Evolutionary conservation across 164 flowering plant species (phyloP).

Genomic region (Cinnamomum micranthum): DNA sequence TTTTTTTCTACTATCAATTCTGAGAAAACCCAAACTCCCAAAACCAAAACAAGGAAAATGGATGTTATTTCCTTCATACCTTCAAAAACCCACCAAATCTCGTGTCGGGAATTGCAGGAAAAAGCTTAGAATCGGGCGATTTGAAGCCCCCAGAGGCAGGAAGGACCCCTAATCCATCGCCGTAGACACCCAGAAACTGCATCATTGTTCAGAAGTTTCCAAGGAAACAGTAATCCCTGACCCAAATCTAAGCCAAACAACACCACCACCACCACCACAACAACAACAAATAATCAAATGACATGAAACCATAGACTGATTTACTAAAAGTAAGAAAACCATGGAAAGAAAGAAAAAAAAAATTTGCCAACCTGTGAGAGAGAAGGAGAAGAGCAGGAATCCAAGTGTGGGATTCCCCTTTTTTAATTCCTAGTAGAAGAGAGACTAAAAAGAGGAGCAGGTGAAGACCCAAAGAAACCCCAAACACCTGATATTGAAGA

Average conservation of each 20-base stretch:
- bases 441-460: too few relatives aligned
- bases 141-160: constrained; percentile 29
- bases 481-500: too few relatives aligned
- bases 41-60: not conserved
- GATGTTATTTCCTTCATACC: constrained; percentile 13
- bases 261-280: not conserved
- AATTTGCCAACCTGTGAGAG: not conserved
- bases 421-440: too few relatives aligned
- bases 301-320: not conserved
- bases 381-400: too few relatives aligned
- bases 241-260: not conserved
- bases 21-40: not conserved
- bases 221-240: not conserved
- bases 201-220: constrained; percentile 10
- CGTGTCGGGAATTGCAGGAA: constrained; percentile 18
- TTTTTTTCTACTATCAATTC: not conserved
- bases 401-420: not conserved
- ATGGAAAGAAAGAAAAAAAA: too few relatives aligned
- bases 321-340: not conserved
- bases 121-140: constrained; percentile 26
- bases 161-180: constrained; percentile 29
- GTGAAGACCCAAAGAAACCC: too few relatives aligned
- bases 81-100: constrained; percentile 28
- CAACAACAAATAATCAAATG: not conserved
- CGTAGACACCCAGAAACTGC: constrained; percentile 34